Evolutionary conservation across 2,329 filamentous ascomycete species (phyloP).

Genomic region (Cercospora citrullina): DNA sequence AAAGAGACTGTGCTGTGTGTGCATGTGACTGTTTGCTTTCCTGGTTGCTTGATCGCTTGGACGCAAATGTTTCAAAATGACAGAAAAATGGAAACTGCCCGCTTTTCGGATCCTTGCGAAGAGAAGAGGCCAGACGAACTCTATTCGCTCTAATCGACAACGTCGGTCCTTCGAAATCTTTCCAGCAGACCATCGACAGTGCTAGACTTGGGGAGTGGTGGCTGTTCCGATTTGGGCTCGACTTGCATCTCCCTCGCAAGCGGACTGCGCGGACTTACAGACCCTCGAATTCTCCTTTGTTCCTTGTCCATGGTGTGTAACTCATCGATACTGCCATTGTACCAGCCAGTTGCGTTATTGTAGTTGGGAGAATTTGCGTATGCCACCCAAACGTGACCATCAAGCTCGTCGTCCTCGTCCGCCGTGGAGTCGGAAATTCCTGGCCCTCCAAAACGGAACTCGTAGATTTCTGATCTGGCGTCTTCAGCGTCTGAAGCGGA

Average conservation of each 20-base stretch:
- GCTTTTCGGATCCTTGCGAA: background rate
- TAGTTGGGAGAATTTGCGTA: conserved; percentile 28
- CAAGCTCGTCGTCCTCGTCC: conserved; percentile 27
- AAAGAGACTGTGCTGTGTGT: conserved; percentile 3
- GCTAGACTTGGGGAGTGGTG: background rate
- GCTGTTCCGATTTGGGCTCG: conserved; percentile 2
- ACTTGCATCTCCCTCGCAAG: background rate
- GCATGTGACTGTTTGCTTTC: conserved; percentile 4
- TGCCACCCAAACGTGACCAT: conserved; percentile 20
- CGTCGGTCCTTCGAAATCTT: conserved; percentile 21
- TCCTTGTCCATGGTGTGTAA: conserved; percentile 24
- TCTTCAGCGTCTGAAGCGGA: conserved; percentile 32
- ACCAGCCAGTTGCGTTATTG: conserved; percentile 37
- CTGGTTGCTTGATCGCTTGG: background rate
- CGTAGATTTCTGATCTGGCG: conserved; percentile 32
- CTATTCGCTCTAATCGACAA: conserved; percentile 24
- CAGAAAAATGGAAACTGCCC: background rate
- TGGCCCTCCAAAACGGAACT: conserved; percentile 32
- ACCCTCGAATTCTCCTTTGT: conserved; percentile 7
- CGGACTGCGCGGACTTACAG: conserved; percentile 25
- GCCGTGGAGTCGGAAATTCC: conserved; percentile 25
- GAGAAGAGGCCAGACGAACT: background rate
- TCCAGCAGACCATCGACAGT: conserved; percentile 22
- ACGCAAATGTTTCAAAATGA: background rate
- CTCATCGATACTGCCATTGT: conserved; percentile 37